Base-by-base conservation (phyloP, 2,329 filamentous ascomycete species). In the Beauveria caledonica region DNA sequence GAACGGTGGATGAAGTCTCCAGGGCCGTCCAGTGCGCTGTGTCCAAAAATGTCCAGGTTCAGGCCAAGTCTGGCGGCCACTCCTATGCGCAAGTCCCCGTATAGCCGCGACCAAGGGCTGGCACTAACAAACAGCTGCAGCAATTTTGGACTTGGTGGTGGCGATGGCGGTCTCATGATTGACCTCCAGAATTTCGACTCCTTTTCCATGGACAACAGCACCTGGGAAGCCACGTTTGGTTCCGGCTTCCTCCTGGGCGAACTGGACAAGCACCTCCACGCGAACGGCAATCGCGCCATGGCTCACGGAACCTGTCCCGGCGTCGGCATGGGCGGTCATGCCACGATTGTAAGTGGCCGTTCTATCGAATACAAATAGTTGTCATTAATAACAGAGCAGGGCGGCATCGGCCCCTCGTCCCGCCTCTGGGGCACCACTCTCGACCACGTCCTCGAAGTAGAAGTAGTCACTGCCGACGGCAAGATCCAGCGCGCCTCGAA, bases 41-140 rank as follows among this genome's bases (percentile, higher is more conserved):
- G 2, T 63, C 77, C 25, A 73, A 75, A 61, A 72, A 73, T 6
- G 70, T 82, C 57, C 80, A 81, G 64, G 82, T 87, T 0, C 84
- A 87, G 67, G 80, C 85, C 23, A 82, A 78, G 64, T 85, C 83
- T 1, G 86, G 85, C 4, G 86, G 86, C 0, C 86, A 88, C 66
- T 87, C 83, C 0, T 88, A 85, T 63, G 84, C 76, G 80, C 81
- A 68, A 65, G 77, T 62, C n/a, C 2, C 2, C 2, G n/a, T 17
- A 8, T n/a, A 49, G 5, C 33, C 11, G 33, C 33, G 11, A 36
- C 33, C 11, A 13, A 5, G 33, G 13, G 33, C 33, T 36, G 33
- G 5, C 33, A 36, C 33, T 36, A 36, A 36, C 33, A 36, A 36
- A 13, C 11, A 33, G 29, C 11, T 36, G 19, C 56, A 76, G 74